phyloP scores from a whole-genome alignment of 176 grass and related monocot genomes.

The Carex kokanica region DNA sequence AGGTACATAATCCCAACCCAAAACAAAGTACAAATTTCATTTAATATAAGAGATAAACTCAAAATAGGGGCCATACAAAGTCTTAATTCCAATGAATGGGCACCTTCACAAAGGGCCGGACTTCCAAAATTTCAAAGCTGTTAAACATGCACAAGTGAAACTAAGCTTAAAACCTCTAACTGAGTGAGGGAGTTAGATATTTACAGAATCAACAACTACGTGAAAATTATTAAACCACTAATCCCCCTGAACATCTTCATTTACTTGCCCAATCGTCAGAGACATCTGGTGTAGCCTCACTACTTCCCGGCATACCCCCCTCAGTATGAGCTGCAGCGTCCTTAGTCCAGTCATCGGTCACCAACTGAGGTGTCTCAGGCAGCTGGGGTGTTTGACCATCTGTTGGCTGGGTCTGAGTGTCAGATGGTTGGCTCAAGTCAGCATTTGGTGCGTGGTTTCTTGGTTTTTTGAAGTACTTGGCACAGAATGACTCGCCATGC shows the following conservation, averaged over 20 bases:
- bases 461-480: slow-evolving; percentile 50
- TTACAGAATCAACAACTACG: background rate
- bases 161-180: slow-evolving; percentile 2
- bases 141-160: background rate
- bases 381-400: background rate
- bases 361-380: background rate
- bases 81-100: background rate
- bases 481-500: slow-evolving; percentile 47
- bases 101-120: background rate
- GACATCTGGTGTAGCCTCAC: background rate
- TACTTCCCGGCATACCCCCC: background rate
- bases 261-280: background rate
- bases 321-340: background rate
- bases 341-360: background rate
- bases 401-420: slow-evolving; percentile 3
- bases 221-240: background rate
- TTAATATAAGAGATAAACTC: no score
- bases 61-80: no score
- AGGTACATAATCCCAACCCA: no score
- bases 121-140: background rate
- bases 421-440: background rate
- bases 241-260: background rate
- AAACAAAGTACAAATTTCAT: no score
- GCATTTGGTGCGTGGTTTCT: slow-evolving; percentile 3
- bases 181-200: background rate